A percentile compares a stretch with the other conserved stretches of the same genome.
Evolutionary conservation across 306 rosid genomes (phyloP).

Genomic region (Lathyrus aphaca): DNA sequence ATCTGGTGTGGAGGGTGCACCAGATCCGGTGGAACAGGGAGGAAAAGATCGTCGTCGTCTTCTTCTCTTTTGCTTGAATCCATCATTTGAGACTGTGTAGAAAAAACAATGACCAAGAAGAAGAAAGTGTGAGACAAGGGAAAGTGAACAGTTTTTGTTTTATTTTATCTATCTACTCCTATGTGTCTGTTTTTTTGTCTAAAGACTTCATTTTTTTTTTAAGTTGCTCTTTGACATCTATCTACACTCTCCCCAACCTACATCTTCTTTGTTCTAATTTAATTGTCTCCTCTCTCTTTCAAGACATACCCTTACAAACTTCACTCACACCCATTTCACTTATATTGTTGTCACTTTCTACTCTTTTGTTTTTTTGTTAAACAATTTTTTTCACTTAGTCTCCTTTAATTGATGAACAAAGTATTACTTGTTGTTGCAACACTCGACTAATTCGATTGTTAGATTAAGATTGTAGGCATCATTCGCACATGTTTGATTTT

Average conservation of each 20-base stretch:
- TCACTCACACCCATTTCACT: not conserved
- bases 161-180: not conserved
- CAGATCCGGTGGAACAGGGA: constrained; percentile 44
- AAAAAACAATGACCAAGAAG: not conserved
- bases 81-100: constrained; percentile 46
- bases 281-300: not conserved
- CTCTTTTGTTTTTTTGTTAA: too few species aligned
- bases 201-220: not conserved
- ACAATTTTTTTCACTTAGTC: too few species aligned
- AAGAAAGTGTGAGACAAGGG: not conserved
- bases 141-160: constrained; percentile 9
- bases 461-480: too few species aligned
- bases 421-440: too few species aligned
- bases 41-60: constrained; percentile 71
- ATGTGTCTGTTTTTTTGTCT: constrained; percentile 17
- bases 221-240: not conserved
- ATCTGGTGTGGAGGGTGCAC: constrained; percentile 50
- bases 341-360: not conserved
- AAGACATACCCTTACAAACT: not conserved
- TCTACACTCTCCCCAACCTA: not conserved
- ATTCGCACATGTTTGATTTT: too few species aligned
- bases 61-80: constrained; percentile 81
- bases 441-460: too few species aligned
- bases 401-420: too few species aligned
- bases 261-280: not conserved